A percentile compares a stretch with the other conserved stretches of the same genome.
Evolutionary conservation across 2,329 filamentous ascomycete species (phyloP).

Genomic region (Penicillium frequentans): DNA sequence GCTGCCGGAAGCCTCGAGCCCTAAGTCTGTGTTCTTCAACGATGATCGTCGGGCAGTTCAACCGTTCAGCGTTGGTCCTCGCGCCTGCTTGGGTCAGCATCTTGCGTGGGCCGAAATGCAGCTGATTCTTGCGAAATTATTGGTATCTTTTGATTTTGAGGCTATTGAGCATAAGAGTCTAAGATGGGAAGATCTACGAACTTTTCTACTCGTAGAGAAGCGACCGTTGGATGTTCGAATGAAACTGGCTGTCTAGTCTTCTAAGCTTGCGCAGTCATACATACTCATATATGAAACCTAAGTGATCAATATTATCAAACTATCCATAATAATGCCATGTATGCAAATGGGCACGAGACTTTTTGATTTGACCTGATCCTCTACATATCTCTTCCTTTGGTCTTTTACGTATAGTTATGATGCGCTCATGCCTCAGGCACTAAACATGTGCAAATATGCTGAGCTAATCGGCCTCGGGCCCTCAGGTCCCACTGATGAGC

Average conservation of each 20-base stretch:
- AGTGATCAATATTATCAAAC: no score
- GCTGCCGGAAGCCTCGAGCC: background rate
- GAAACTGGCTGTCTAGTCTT: background rate
- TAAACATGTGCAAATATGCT: background rate
- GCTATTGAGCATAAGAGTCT: background rate
- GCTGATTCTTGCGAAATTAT: background rate
- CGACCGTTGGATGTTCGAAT: background rate
- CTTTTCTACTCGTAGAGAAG: slow-evolving; percentile 4
- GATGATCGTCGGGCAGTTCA: background rate
- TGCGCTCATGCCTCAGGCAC: background rate
- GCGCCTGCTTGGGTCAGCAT: background rate
- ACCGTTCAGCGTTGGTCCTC: slow-evolving; percentile 3
- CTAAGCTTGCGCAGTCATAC: background rate
- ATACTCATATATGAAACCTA: background rate
- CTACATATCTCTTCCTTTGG: no score
- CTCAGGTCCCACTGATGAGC: slow-evolving; percentile 5
- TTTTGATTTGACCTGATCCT: background rate
- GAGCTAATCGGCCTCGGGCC: slow-evolving; percentile 3
- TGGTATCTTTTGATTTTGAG: slow-evolving; percentile 2
- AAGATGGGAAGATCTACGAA: background rate
- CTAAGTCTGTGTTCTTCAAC: background rate
- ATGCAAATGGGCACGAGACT: no score
- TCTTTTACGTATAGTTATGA: no score
- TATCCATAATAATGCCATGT: background rate
- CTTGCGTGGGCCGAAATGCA: slow-evolving; percentile 4